Conservation (phyloP, 2,329 filamentous ascomycete genomes). For the Talaromyces sp. region DNA sequence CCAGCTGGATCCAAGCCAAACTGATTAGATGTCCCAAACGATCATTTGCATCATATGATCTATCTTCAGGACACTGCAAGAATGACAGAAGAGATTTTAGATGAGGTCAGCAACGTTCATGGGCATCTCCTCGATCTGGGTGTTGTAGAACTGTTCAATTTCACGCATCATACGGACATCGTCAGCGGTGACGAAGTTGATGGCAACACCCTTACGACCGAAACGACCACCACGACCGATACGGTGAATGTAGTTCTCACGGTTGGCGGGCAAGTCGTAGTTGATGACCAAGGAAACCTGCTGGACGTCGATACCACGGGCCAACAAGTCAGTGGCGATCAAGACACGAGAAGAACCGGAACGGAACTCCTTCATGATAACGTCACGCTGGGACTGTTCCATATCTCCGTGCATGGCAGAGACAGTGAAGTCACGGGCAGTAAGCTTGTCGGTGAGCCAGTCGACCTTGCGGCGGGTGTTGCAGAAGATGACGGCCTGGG, state of each 20-base stretch:
- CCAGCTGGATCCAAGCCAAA: constrained; percentile 18
- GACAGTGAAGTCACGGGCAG: constrained; percentile 96
- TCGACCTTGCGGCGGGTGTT: constrained; percentile 99
- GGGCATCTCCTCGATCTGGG: constrained; percentile 99
- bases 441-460: constrained; percentile 99
- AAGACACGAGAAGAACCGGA: constrained; percentile 97
- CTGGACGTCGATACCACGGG: constrained; percentile 99
- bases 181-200: constrained; percentile 99
- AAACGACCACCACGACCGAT: constrained; percentile 99
- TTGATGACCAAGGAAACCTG: constrained; percentile 99
- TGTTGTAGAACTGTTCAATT: constrained; percentile 99
- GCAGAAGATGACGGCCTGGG: constrained; percentile 99
- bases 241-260: constrained; percentile 99
- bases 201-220: constrained; percentile 99
- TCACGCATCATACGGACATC: constrained; percentile 99
- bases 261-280: constrained; percentile 98
- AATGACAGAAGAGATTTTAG: constrained; percentile 34
- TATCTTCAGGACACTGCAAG: constrained; percentile 9
- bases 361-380: constrained; percentile 99
- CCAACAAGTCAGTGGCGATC: constrained; percentile 95
- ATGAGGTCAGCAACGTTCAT: constrained; percentile 71
- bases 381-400: constrained; percentile 95
- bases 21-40: constrained; percentile 14
- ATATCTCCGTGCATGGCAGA: constrained; percentile 99
- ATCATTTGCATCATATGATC: constrained; percentile 9